phyloP scores from a whole-genome alignment of 305 asterid genomes.

The Solanum aculeatissimum region DNA sequence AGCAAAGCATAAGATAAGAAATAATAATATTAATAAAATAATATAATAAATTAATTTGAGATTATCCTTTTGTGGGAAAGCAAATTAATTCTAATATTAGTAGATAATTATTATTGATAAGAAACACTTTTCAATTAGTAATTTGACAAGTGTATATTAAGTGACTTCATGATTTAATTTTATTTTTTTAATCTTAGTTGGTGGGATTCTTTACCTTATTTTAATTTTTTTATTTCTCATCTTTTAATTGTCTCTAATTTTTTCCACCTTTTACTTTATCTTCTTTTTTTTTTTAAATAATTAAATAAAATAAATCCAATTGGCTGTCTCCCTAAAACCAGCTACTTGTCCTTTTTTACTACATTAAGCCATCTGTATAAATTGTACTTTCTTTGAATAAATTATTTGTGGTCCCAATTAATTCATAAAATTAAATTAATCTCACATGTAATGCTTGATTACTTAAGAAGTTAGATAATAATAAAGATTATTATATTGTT shows the following conservation, averaged over 20 bases:
- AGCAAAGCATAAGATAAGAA: too few relatives aligned
- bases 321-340: conserved; percentile 11
- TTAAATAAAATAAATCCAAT: background rate
- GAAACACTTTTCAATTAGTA: conserved; percentile 16
- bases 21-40: too few relatives aligned
- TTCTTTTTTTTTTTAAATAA: background rate
- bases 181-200: conserved; percentile 8
- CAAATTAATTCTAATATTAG: background rate
- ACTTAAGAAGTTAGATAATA: background rate
- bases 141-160: conserved; percentile 9
- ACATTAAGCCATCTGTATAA: background rate
- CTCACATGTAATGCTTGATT: background rate
- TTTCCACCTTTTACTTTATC: background rate
- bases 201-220: conserved; percentile 4
- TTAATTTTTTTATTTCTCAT: conserved; percentile 1
- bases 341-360: background rate
- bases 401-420: background rate
- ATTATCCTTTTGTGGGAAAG: background rate
- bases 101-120: background rate
- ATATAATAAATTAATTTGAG: background rate
- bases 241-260: background rate
- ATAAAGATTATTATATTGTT: background rate
- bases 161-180: conserved; percentile 33
- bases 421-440: background rate
- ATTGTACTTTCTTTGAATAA: background rate